Conservation (phyloP, 108 stramenopile genomes). For the Poteriospumella lacustris region DNA sequence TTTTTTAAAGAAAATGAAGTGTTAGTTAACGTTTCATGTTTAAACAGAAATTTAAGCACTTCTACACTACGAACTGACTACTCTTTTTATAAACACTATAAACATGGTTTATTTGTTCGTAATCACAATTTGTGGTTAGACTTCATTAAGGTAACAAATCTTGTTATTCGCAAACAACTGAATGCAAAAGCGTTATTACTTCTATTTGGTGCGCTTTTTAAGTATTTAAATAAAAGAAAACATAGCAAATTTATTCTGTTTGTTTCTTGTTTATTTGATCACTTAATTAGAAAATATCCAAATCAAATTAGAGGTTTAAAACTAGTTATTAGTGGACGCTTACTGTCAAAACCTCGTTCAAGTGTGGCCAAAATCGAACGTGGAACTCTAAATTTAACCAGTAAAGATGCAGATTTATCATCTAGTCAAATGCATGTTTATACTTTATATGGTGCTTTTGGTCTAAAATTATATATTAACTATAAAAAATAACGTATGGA, state of each 20-base stretch:
- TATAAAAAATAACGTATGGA: constrained; percentile 20
- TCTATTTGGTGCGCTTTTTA: not conserved
- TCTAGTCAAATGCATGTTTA: constrained; percentile 9
- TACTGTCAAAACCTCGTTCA: constrained; percentile 13
- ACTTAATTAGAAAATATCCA: not conserved
- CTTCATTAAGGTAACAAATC: constrained; percentile 12
- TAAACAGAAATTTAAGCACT: constrained; percentile 3
- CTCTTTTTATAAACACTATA: constrained; percentile 9
- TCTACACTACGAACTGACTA: constrained; percentile 7
- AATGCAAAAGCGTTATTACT: not conserved
- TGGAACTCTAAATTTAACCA: not conserved
- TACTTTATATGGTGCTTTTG: constrained; percentile 21
- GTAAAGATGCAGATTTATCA: not conserved
- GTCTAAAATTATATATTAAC: constrained; percentile 12
- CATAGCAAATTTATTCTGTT: constrained; percentile 21
- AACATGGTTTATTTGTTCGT: not conserved
- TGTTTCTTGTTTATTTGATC: not conserved
- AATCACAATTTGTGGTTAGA: constrained; percentile 3
- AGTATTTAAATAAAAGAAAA: not conserved
- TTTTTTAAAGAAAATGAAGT: constrained; percentile 9
- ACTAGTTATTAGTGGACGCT: constrained; percentile 2
- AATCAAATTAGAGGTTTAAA: constrained; percentile 23
- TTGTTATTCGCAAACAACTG: not conserved
- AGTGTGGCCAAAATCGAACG: constrained; percentile 3
- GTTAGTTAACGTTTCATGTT: constrained; percentile 8